These are phyloP conservation scores for Yamadazyma akitaensis DNA, from an alignment of 805 yeast genomes.

Conservation along the genomic window DNA sequence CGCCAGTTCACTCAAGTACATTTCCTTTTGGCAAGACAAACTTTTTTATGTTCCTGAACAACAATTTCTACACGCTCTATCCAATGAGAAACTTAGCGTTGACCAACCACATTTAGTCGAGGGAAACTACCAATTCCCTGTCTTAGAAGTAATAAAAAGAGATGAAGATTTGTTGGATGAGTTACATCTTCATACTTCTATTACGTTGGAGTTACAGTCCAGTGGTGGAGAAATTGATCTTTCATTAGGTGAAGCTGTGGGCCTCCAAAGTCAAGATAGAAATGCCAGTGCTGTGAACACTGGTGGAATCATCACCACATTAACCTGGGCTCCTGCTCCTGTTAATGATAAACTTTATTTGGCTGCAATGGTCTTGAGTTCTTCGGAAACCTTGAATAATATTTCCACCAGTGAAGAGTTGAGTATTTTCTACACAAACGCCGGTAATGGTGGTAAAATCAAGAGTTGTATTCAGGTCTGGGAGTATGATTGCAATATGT, in stretches of 20 bases:
- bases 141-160: background rate
- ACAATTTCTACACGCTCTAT: constrained; percentile 10
- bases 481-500: constrained; percentile 27
- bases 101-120: background rate
- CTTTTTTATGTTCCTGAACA: constrained; percentile 42
- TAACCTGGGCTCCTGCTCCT: constrained; percentile 47
- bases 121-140: background rate
- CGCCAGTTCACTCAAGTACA: constrained; percentile 39
- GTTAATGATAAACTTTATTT: constrained; percentile 32
- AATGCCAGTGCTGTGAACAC: constrained; percentile 14
- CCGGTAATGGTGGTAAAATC: constrained; percentile 6
- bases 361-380: constrained; percentile 49
- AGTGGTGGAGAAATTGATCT: background rate
- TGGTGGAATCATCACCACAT: constrained; percentile 51
- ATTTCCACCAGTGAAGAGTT: constrained; percentile 23
- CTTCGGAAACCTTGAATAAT: constrained; percentile 17
- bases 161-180: background rate
- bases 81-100: constrained; percentile 1
- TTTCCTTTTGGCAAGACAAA: constrained; percentile 48
- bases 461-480: constrained; percentile 47
- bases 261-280: constrained; percentile 1
- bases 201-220: background rate
- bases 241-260: background rate
- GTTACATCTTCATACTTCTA: background rate
- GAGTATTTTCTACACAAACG: constrained; percentile 25